Conservation (phyloP, 2,329 filamentous ascomycete genomes). For the Cladosporium sp. region DNA sequence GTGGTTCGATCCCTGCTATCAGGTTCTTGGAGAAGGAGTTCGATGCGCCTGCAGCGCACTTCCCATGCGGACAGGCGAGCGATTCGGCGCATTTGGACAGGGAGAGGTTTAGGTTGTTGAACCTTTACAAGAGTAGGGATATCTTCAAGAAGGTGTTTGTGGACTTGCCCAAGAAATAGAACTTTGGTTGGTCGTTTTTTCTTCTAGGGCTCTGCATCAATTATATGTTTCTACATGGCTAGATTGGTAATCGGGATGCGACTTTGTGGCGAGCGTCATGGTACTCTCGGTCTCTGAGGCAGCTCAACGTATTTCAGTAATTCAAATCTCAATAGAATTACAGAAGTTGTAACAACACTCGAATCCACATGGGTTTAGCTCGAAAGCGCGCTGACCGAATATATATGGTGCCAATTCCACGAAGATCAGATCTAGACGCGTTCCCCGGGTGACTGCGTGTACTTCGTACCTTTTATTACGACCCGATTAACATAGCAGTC, state of each 20-base stretch:
- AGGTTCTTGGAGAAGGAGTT: constrained; percentile 95
- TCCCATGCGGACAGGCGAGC: constrained; percentile 92
- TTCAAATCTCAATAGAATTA: not conserved
- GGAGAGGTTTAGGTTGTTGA: constrained; percentile 83
- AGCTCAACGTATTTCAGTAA: not conserved
- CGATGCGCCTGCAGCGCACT: constrained; percentile 81
- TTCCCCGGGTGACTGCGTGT: no score
- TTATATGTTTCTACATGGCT: not conserved
- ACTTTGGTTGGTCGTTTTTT: not conserved
- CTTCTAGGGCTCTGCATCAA: not conserved
- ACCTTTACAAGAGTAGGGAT: constrained; percentile 86
- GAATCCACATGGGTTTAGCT: no score
- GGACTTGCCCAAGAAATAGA: constrained; percentile 33
- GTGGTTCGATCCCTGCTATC: constrained; percentile 91
- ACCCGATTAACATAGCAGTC: no score
- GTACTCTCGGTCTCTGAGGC: not conserved
- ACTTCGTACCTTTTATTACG: no score
- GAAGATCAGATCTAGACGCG: no score
- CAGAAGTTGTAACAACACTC: not conserved
- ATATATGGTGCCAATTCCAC: no score
- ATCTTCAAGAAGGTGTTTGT: constrained; percentile 84
- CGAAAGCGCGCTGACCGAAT: no score
- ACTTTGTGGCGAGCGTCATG: not conserved
- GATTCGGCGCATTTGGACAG: constrained; percentile 94
- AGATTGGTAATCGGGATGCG: not conserved